Conservation (phyloP, 2,329 filamentous ascomycete species). For the Xylariaceae sp. region DNA sequence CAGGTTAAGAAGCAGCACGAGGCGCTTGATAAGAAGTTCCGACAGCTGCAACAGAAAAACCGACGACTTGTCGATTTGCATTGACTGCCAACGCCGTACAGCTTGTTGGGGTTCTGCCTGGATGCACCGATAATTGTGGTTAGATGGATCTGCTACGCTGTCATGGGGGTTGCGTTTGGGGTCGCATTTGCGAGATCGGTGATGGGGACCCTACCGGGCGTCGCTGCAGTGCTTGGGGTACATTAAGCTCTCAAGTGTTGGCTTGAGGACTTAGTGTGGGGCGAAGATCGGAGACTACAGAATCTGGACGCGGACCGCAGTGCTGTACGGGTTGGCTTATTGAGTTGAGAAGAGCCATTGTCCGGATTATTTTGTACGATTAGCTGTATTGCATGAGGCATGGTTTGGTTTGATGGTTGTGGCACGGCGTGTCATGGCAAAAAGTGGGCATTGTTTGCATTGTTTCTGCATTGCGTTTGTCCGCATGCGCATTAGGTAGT, state of each 20-base stretch:
- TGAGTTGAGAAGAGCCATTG: too few relatives aligned
- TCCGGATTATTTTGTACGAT: too few relatives aligned
- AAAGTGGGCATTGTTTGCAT: too few relatives aligned
- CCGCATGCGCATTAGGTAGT: too few relatives aligned
- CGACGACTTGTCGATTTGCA: conserved; percentile 28
- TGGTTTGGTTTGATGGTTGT: too few relatives aligned
- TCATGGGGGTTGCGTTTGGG: conserved; percentile 13
- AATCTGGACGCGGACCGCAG: too few relatives aligned
- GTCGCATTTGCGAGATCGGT: conserved; percentile 15
- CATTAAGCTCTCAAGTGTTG: neutral
- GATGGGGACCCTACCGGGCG: conserved; percentile 8
- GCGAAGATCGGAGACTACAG: too few relatives aligned
- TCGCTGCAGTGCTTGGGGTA: conserved; percentile 11
- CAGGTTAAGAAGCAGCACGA: conserved; percentile 33
- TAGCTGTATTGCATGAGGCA: too few relatives aligned
- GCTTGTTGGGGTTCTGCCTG: conserved; percentile 8
- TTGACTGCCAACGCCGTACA: conserved; percentile 23
- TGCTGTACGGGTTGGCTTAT: too few relatives aligned
- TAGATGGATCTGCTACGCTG: conserved; percentile 14
- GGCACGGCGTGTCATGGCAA: too few relatives aligned
- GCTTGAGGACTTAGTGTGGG: too few relatives aligned
- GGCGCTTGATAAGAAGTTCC: conserved; percentile 31
- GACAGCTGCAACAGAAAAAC: conserved; percentile 28
- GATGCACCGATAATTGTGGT: conserved; percentile 13
- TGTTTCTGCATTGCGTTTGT: too few relatives aligned